Percentiles rank a stretch among this genome's conserved stretches.
These are phyloP conservation scores for Apiospora hydei DNA, from an alignment of 2,329 filamentous ascomycete species.

Conservation along the genomic window DNA sequence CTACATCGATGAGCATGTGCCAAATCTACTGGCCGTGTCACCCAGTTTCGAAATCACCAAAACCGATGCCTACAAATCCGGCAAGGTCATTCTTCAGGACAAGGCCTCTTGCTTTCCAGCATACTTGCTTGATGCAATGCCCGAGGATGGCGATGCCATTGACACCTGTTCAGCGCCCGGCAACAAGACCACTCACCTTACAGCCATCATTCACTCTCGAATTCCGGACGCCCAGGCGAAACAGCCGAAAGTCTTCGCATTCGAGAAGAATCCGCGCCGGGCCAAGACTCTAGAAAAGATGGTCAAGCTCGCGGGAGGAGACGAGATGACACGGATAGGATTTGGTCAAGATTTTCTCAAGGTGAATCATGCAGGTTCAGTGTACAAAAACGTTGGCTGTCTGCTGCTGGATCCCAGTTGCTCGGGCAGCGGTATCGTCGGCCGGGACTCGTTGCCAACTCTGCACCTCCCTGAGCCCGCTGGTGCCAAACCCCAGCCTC, in stretches of 20 bases:
- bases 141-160: conserved; percentile 78
- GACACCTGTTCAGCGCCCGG: conserved; percentile 95
- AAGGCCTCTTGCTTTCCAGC: conserved; percentile 98
- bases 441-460: conserved; percentile 79
- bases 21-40: conserved; percentile 82
- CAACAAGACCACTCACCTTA: conserved; percentile 96
- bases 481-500: conserved; percentile 44
- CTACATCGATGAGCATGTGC: conserved; percentile 81
- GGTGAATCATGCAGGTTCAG: conserved; percentile 68
- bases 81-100: conserved; percentile 89
- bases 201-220: conserved; percentile 69
- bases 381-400: conserved; percentile 76
- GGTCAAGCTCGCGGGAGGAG: conserved; percentile 78
- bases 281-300: conserved; percentile 84
- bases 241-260: conserved; percentile 70
- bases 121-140: conserved; percentile 76
- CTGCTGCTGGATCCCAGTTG: conserved; percentile 93
- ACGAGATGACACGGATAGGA: conserved; percentile 70
- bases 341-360: conserved; percentile 83
- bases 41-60: conserved; percentile 75
- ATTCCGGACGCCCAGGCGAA: conserved; percentile 44
- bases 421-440: conserved; percentile 93
- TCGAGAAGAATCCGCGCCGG: conserved; percentile 76
- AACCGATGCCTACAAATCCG: conserved; percentile 74
- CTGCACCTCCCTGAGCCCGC: conserved; percentile 63